Evolutionary conservation across 306 rosid genomes (phyloP).

Genomic region (Prunus campanulata): DNA sequence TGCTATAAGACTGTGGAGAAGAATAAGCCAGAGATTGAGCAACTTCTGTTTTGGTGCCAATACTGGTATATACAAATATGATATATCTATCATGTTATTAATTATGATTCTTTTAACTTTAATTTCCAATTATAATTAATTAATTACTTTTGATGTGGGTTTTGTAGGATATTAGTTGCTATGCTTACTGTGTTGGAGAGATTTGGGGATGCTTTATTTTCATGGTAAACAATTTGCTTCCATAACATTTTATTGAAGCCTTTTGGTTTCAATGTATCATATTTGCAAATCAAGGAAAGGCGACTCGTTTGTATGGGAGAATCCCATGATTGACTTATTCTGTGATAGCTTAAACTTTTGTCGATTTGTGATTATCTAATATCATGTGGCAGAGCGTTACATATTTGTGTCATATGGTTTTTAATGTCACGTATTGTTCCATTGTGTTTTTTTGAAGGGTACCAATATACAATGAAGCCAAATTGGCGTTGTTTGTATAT

Average conservation of each 20-base stretch:
- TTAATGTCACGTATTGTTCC: background rate
- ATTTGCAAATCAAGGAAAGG: background rate
- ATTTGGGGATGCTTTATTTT: slow-evolving; percentile 33
- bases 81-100: background rate
- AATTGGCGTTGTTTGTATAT: slow-evolving; percentile 38
- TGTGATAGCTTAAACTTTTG: too few species aligned
- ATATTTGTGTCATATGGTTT: too few species aligned
- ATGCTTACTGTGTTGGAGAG: slow-evolving; percentile 33
- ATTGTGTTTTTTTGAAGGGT: slow-evolving; percentile 19
- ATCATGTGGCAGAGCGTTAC: too few species aligned
- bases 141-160: background rate
- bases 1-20: slow-evolving; percentile 39
- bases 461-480: slow-evolving; percentile 37
- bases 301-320: background rate
- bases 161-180: slow-evolving; percentile 34
- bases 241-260: background rate
- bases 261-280: too few species aligned
- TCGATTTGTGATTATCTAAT: too few species aligned
- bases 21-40: slow-evolving; percentile 20
- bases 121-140: background rate
- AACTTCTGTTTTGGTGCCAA: slow-evolving; percentile 40
- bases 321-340: background rate
- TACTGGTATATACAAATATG: slow-evolving; percentile 27
- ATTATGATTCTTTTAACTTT: too few species aligned
- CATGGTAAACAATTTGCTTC: slow-evolving; percentile 28